Conservation (phyloP, 805 yeast species). For the Cyberlindnera veronae region DNA sequence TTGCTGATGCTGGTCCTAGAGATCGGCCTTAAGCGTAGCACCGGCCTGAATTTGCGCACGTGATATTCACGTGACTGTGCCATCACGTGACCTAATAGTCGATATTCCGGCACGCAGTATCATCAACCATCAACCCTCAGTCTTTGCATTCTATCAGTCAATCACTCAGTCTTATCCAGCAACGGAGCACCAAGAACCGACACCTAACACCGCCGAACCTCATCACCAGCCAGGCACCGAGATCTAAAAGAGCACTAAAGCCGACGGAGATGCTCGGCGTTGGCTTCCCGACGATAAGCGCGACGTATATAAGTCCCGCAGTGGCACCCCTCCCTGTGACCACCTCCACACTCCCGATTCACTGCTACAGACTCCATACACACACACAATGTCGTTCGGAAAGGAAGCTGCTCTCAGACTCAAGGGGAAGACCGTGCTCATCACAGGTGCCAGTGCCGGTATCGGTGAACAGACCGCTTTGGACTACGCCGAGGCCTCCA, state of each 20-base stretch:
- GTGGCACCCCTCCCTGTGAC: too few relatives aligned
- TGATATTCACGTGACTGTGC: too few relatives aligned
- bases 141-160: too few relatives aligned
- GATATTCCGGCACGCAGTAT: too few relatives aligned
- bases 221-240: not conserved
- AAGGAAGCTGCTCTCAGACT: conserved; percentile 74
- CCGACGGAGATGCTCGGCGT: conserved; percentile 2
- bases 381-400: conserved; percentile 56
- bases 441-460: conserved; percentile 96
- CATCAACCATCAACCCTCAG: too few relatives aligned
- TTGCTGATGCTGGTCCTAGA: too few relatives aligned
- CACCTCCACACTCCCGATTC: not conserved
- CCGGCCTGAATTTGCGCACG: too few relatives aligned
- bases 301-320: not conserved
- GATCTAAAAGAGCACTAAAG: not conserved
- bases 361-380: not conserved
- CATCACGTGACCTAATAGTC: too few relatives aligned
- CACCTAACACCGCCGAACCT: too few relatives aligned
- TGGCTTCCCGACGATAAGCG: conserved; percentile 1
- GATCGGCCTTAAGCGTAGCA: too few relatives aligned
- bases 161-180: too few relatives aligned
- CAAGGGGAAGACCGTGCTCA: conserved; percentile 70
- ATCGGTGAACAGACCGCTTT: conserved; percentile 90
- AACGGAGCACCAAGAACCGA: too few relatives aligned
- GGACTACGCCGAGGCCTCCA: conserved; percentile 77